Base-by-base conservation (phyloP, 1,139 yeast genomes). In the Geotrichum bryndzae region DNA sequence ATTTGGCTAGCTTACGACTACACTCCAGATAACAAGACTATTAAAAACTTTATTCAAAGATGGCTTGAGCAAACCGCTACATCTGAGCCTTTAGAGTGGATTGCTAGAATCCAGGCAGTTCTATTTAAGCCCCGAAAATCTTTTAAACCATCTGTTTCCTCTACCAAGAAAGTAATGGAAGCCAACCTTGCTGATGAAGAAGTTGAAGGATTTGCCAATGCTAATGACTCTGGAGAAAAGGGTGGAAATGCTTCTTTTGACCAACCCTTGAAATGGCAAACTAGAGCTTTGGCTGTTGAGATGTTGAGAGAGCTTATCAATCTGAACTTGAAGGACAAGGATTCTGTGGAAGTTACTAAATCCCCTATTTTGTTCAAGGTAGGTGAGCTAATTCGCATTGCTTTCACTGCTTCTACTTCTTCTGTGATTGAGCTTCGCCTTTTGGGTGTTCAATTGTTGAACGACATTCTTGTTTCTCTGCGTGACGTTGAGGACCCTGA, bases 381-480 rank as follows among this genome's bases (percentile, higher is more conserved):
- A 8, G 84, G 88, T 27, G 96, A 89, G 50, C 75, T 92, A 53
- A 87, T 92, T 45, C 86, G 88, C 66, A 79, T 91, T n/a, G 86
- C 97, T 0, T 91, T 90, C 69, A 80, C 88, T 25, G 92, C 96
- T 0, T 85, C 96, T 0, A 88, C 96, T 0, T 83, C 96, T 0
- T 81, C 87, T 1, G 82, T 90, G 2, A 74, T 82, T 33, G 78
- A 80, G 7, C 77, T 91, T 64, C 84, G 90, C 66, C 73, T 86
- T 15, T 74, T 81, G 52, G 97, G 97, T 1, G 77, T 92, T 53
- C 78, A 79, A 45, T 76, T 92, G 29, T 77, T 94, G 50, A 90
- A 90, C 15, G 82, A 84, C 63, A 73, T 85, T 27, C 74, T 86
- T 53, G 73, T 73, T n/a, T 73, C 75, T 1, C 80, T 79, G 67